Percentiles rank a stretch among this genome's conserved stretches.
phyloP scores from a whole-genome alignment of 441 rosid species.

The Jatropha podagrica region DNA sequence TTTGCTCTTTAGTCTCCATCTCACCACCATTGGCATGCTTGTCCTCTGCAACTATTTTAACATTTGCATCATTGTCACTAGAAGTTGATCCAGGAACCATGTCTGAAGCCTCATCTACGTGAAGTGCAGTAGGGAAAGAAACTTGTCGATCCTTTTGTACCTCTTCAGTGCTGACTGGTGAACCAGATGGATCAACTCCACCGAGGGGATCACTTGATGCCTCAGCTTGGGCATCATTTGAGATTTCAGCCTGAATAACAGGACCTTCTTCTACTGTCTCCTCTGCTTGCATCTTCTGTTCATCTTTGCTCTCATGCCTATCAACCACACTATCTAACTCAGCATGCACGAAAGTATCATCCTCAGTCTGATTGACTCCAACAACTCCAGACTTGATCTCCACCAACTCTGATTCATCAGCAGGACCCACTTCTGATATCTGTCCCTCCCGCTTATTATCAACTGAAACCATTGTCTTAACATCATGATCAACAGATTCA shows the following conservation, averaged over 20 bases:
- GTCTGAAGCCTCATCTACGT: conserved; percentile 48
- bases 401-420: conserved; percentile 39
- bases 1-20: conserved; percentile 36
- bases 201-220: conserved; percentile 32
- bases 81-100: conserved; percentile 42
- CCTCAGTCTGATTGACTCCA: conserved; percentile 41
- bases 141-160: conserved; percentile 34
- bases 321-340: conserved; percentile 38
- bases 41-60: conserved; percentile 33
- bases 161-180: conserved; percentile 33
- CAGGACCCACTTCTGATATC: conserved; percentile 29
- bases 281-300: conserved; percentile 37
- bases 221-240: conserved; percentile 32
- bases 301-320: conserved; percentile 38
- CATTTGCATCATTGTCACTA: conserved; percentile 29
- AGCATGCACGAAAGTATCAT: conserved; percentile 28
- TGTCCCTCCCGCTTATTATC: conserved; percentile 41
- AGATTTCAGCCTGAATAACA: conserved; percentile 26
- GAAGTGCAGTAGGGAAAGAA: conserved; percentile 37
- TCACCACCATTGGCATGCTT: conserved; percentile 41
- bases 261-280: conserved; percentile 39
- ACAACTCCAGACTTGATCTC: conserved; percentile 42
- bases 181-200: conserved; percentile 43
- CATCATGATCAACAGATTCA: conserved; percentile 32
- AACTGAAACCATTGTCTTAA: conserved; percentile 32